These are phyloP conservation scores for Erythrobasidium hasegawianum DNA, from an alignment of 1,284 basidiomycete species.

Conservation along the genomic window DNA sequence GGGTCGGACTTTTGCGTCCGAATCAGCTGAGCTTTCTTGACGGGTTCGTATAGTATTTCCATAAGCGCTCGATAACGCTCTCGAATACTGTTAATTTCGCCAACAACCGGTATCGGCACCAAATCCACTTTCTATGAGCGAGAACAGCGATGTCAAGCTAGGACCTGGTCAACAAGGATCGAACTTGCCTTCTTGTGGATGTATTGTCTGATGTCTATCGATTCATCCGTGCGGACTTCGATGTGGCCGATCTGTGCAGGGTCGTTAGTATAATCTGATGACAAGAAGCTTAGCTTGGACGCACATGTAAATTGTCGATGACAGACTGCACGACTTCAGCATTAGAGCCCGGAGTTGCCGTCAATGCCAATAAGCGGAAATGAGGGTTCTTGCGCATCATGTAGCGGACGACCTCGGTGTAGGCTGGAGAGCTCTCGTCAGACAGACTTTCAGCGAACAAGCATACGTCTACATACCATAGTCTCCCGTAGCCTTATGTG, in stretches of 20 bases:
- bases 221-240: constrained; percentile 88
- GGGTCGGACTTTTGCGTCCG: constrained; percentile 26
- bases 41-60: constrained; percentile 13
- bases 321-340: constrained; percentile 83
- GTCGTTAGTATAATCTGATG: background rate
- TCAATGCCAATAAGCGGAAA: constrained; percentile 88
- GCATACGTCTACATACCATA: constrained; percentile 59
- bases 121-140: constrained; percentile 41
- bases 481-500: constrained; percentile 87
- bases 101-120: constrained; percentile 44
- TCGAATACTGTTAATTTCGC: constrained; percentile 49
- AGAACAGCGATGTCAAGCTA: background rate
- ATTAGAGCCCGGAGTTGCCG: constrained; percentile 87
- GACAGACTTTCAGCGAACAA: too few species aligned
- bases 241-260: constrained; percentile 71
- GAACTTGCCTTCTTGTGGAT: constrained; percentile 69
- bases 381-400: constrained; percentile 91
- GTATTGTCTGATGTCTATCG: constrained; percentile 80
- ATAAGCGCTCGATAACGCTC: constrained; percentile 45
- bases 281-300: constrained; percentile 6
- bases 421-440: too few species aligned
- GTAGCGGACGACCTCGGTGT: constrained; percentile 80
- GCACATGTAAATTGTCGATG: constrained; percentile 81
- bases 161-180: too few species aligned
- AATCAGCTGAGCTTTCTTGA: constrained; percentile 22